Evolutionary conservation across 2,329 filamentous ascomycete genomes (phyloP).

Genomic region (Huntiella decipiens): DNA sequence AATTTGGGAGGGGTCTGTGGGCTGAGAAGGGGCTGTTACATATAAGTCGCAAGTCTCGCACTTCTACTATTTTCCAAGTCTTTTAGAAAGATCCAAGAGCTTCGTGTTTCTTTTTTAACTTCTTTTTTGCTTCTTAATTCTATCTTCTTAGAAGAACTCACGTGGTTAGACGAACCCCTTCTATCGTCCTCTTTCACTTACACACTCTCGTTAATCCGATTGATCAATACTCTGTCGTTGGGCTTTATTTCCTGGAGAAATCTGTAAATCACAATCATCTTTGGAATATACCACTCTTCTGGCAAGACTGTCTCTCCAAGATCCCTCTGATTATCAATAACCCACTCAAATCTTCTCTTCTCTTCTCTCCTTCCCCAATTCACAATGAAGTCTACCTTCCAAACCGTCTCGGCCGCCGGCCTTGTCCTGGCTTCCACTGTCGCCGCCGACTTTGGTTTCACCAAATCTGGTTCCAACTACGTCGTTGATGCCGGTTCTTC

Average conservation of each 20-base stretch:
- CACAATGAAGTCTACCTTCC: conserved; percentile 6
- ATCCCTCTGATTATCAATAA: background rate
- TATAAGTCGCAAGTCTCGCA: no score
- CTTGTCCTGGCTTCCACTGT: conserved; percentile 15
- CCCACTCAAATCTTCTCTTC: background rate
- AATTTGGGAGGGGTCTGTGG: no score
- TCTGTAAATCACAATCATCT: background rate
- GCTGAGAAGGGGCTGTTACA: no score
- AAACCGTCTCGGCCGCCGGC: conserved; percentile 4
- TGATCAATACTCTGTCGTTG: background rate
- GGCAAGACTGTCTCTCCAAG: conserved; percentile 1
- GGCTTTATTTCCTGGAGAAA: conserved; percentile 4
- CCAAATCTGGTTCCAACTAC: conserved; percentile 22
- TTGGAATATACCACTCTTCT: background rate
- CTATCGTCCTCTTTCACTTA: conserved; percentile 2
- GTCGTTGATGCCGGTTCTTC: conserved; percentile 28
- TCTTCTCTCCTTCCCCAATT: background rate
- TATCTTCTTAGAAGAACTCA: conserved; percentile 1
- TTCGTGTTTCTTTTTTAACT: background rate
- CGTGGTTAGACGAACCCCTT: conserved; percentile 11
- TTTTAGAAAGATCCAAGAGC: background rate
- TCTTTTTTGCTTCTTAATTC: conserved; percentile 1
- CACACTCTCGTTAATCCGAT: background rate
- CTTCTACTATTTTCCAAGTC: no score
- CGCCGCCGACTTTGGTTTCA: conserved; percentile 25